Evolutionary conservation across 352 stramenopile species (phyloP).

Genomic region (Lagenidium giganteum): DNA sequence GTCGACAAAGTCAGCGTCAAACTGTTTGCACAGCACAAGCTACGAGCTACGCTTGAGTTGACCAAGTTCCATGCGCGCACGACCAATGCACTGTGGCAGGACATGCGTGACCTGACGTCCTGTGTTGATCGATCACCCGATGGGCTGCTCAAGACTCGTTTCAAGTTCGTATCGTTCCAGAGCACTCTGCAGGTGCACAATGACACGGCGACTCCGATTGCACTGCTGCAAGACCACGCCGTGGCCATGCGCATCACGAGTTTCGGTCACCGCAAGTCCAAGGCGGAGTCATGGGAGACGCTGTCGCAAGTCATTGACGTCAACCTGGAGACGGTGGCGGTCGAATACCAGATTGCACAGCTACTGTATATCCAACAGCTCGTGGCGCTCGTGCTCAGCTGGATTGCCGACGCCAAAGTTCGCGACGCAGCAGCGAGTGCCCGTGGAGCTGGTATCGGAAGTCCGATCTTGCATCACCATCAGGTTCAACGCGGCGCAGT

Average conservation of each 20-base stretch:
- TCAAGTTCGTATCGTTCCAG: slow-evolving; percentile 54
- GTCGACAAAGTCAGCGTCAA: slow-evolving; percentile 52
- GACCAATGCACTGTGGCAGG: slow-evolving; percentile 61
- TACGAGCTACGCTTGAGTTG: slow-evolving; percentile 34
- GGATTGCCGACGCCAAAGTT: slow-evolving; percentile 4
- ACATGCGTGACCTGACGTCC: slow-evolving; percentile 48
- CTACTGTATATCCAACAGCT: slow-evolving; percentile 29
- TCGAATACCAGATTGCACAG: slow-evolving; percentile 35
- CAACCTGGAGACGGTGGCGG: slow-evolving; percentile 36
- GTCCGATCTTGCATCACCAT: no score
- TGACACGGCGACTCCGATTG: slow-evolving; percentile 4
- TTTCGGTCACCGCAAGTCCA: slow-evolving; percentile 39
- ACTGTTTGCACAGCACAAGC: slow-evolving; percentile 30
- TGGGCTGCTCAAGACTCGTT: slow-evolving; percentile 52
- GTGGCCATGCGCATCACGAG: slow-evolving; percentile 45
- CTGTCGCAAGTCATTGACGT: slow-evolving; percentile 57
- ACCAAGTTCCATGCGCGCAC: slow-evolving; percentile 41
- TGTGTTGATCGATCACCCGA: slow-evolving; percentile 60
- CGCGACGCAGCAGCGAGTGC: not conserved
- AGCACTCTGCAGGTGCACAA: slow-evolving; percentile 34
- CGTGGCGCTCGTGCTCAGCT: slow-evolving; percentile 9
- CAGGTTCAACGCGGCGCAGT: slow-evolving; percentile 2
- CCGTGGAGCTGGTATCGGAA: no score
- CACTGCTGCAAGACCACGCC: slow-evolving; percentile 35
- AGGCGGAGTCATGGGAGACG: slow-evolving; percentile 34